Percentiles rank a stretch among this genome's conserved stretches.
Evolutionary conservation across 1,284 basidiomycete genomes (phyloP).

Genomic region (Tetrapyrgos nigripes): DNA sequence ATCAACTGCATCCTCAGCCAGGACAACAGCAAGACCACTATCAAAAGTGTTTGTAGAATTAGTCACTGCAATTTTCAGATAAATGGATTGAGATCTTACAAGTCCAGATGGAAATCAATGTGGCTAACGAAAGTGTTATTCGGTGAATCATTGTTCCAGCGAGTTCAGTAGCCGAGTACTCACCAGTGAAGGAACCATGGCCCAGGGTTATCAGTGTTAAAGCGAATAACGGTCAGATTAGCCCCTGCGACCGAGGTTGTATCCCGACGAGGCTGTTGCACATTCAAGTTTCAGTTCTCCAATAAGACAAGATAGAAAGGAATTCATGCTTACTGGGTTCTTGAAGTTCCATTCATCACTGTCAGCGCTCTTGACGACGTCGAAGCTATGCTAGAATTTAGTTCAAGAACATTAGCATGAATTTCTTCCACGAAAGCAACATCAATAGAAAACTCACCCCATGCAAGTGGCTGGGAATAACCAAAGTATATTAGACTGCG

Average conservation of each 20-base stretch:
- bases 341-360: slow-evolving; percentile 32
- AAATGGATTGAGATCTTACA: slow-evolving; percentile 21
- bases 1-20: slow-evolving; percentile 40
- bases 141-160: not conserved
- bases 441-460: slow-evolving; percentile 36
- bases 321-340: slow-evolving; percentile 28
- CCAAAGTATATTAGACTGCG: not conserved
- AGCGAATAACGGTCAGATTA: slow-evolving; percentile 9
- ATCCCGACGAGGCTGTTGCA: slow-evolving; percentile 12
- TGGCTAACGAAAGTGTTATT: slow-evolving; percentile 23
- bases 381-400: slow-evolving; percentile 46
- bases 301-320: not conserved
- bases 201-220: slow-evolving; percentile 17
- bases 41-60: not conserved
- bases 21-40: slow-evolving; percentile 49
- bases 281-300: not conserved
- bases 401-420: not conserved
- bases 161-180: not conserved
- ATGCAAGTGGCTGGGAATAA: slow-evolving; percentile 51
- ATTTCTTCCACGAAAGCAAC: not conserved
- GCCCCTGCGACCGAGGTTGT: slow-evolving; percentile 4
- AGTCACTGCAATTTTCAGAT: not conserved
- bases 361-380: slow-evolving; percentile 31
- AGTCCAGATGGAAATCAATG: slow-evolving; percentile 37
- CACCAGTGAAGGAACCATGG: slow-evolving; percentile 21